Evolutionary conservation across 805 yeast genomes (phyloP), one percentile per base, ranked within the genome.

Genomic region (Metschnikowia gruessii): DNA sequence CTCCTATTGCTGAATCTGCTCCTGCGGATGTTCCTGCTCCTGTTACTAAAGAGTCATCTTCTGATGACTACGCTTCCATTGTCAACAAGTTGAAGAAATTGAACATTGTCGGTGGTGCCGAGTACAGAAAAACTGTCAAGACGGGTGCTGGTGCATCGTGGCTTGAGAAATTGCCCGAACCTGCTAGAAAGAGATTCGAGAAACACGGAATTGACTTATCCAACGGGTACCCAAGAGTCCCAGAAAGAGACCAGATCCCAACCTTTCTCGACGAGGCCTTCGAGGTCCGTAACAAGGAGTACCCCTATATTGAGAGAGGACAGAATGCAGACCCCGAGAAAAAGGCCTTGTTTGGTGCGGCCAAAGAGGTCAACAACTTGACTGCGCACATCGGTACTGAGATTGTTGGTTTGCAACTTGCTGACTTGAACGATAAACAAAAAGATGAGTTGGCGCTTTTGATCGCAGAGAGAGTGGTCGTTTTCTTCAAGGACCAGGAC

Each of bases 351-450:
- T 59, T 63, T 21, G 63, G 64, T 13, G 67, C 67, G 15, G 66
- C 67, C 24, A 62, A 54, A 42, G 63, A 60, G 42, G 67, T 63
- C n/a, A 59, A 31, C 29, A 34, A 63, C 51, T 56, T 63, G 55
- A 61, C 67, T 49, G 60, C 60, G 43, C 66, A 62, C 49, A 56
- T 63, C 48, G 67, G 67, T 21, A 62, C 66, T 11, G 67, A 63
- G 45, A 60, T 63, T 39, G 61, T 62, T 22, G 67, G 67, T 7
- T 57, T 63, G 49, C 67, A 63, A 41, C 59, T 63, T 49, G 40
- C 58, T 7, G 65, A 63, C 16, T 58, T 63, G 56, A 54, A 37
- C 48, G 64, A 63, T 41, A 35, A 62, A 46, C 66, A 62, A 34
- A 61, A 57, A 48, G 64, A 63, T 50, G 67, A 63, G 41, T 57